Conservation (phyloP, 2,329 filamentous ascomycete genomes). For the Mycosphaerella arachidis region DNA sequence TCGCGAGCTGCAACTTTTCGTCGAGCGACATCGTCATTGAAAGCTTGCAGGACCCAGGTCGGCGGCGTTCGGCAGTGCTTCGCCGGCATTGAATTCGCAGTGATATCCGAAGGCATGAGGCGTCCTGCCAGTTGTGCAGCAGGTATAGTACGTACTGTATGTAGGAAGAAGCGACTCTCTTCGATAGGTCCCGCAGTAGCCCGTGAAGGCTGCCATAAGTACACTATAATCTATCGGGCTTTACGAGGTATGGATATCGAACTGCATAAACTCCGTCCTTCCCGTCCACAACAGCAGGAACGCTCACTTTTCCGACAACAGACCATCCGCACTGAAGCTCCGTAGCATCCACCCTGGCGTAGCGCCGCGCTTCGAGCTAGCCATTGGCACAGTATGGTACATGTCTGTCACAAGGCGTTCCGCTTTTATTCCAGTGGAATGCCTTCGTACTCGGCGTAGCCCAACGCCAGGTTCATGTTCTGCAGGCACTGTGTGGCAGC, state of each 20-base stretch:
- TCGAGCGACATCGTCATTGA: neutral
- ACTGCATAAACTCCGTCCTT: neutral
- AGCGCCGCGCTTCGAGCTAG: neutral
- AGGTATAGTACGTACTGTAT: neutral
- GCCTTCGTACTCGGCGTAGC: constrained; percentile 82
- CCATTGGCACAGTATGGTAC: neutral
- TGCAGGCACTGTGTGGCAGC: constrained; percentile 90
- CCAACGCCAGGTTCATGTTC: constrained; percentile 91
- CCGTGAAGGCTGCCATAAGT: neutral
- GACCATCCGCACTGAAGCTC: neutral
- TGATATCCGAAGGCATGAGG: neutral
- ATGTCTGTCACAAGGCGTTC: neutral
- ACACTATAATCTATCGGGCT: neutral
- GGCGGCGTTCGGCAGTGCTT: neutral
- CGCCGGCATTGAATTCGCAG: neutral
- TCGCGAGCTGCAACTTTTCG: neutral
- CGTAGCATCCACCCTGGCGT: neutral
- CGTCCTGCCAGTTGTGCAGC: neutral
- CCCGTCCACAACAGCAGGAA: neutral
- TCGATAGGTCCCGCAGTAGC: neutral
- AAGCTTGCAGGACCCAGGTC: neutral
- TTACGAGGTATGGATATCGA: neutral
- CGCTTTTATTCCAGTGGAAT: constrained; percentile 57
- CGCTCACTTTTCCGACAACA: constrained; percentile 2
- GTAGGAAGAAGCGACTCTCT: neutral